phyloP scores from a whole-genome alignment of 306 rosid species.

The Alnus glutinosa region DNA sequence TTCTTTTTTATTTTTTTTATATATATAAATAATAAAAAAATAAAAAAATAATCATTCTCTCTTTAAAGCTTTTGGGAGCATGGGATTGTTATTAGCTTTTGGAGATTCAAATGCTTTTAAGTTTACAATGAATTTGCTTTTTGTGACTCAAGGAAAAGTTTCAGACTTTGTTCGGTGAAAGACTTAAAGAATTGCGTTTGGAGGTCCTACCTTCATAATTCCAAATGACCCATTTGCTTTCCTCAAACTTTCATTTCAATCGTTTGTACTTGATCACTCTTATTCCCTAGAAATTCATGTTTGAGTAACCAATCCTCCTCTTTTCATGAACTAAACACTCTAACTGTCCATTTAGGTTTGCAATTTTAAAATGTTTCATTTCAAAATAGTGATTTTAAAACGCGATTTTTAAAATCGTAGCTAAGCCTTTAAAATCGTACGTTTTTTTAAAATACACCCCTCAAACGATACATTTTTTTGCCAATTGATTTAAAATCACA shows the following conservation, averaged over 20 bases:
- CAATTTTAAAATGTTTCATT: too few relatives aligned
- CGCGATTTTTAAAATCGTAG: too few relatives aligned
- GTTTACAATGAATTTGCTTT: constrained; percentile 47
- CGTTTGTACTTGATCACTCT: neutral
- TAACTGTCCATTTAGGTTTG: neutral
- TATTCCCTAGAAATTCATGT: constrained; percentile 15
- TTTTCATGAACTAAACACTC: neutral
- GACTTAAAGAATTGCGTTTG: constrained; percentile 38
- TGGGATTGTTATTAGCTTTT: constrained; percentile 67
- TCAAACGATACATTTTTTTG: too few relatives aligned
- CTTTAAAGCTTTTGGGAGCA: constrained; percentile 75
- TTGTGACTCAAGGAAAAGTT: constrained; percentile 53
- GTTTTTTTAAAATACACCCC: too few relatives aligned
- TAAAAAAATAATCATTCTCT: constrained; percentile 53
- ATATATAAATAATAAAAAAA: too few relatives aligned
- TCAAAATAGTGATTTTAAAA: too few relatives aligned
- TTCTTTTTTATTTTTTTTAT: too few relatives aligned
- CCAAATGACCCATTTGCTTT: constrained; percentile 20
- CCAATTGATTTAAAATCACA: too few relatives aligned
- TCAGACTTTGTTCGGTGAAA: constrained; percentile 52
- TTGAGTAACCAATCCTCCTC: neutral
- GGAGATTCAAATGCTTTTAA: constrained; percentile 58
- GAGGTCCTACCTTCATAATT: constrained; percentile 56
- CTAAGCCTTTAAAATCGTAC: too few relatives aligned
- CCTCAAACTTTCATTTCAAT: constrained; percentile 2